A percentile compares a stretch with the other conserved stretches of the same genome.
These are phyloP conservation scores for Luffa aegyptiaca DNA, from an alignment of 306 rosid genomes.

Conservation along the genomic window DNA sequence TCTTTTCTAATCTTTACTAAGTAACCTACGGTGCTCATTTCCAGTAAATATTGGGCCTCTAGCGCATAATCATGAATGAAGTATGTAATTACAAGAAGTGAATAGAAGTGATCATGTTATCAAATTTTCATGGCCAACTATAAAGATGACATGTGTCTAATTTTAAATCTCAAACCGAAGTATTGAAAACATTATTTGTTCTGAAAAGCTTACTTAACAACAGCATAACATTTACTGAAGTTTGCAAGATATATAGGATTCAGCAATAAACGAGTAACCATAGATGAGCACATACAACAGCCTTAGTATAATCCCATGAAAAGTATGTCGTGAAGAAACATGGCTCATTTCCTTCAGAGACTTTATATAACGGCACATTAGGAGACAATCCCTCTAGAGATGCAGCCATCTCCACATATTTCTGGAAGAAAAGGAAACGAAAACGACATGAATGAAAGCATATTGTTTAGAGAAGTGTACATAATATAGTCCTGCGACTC, in stretches of 20 bases:
- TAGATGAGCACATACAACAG: conserved; percentile 46
- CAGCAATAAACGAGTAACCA: conserved; percentile 15
- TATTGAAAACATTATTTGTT: neutral
- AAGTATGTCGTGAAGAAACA: conserved; percentile 93
- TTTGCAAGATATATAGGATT: neutral
- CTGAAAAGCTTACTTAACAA: neutral
- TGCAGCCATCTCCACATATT: conserved; percentile 77
- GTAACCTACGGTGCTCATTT: neutral
- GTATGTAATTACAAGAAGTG: neutral
- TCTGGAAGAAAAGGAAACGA: conserved; percentile 36
- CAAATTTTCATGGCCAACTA: neutral
- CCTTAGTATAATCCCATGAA: conserved; percentile 80
- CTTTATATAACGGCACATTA: conserved; percentile 75
- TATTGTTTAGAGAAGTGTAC: conserved; percentile 1
- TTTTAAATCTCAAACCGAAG: neutral
- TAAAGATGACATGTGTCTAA: neutral
- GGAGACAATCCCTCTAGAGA: conserved; percentile 80
- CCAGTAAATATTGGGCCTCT: neutral
- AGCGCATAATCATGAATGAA: neutral
- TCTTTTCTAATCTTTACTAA: neutral
- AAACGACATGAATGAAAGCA: conserved; percentile 1
- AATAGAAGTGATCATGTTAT: neutral
- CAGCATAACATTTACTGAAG: neutral
- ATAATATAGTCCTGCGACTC: conserved; percentile 7
- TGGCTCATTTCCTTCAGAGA: conserved; percentile 94